A percentile compares a stretch with the other conserved stretches of the same genome.
Evolutionary conservation across 257 asterid genomes (phyloP).

Genomic region (Solanum bulbocastanum): DNA sequence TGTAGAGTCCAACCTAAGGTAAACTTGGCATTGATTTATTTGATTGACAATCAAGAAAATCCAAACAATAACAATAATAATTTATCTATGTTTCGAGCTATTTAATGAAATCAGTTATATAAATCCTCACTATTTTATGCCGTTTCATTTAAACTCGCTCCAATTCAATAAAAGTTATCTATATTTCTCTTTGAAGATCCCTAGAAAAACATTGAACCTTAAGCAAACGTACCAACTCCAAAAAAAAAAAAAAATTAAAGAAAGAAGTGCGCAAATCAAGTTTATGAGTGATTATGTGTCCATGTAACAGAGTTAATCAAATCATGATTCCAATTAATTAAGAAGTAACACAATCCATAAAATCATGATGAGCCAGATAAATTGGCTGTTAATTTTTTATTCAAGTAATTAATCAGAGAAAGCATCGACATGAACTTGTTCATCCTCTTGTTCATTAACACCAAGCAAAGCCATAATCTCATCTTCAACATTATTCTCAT

Average conservation of each 20-base stretch:
- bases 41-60: too few relatives aligned
- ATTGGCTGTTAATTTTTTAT: not conserved
- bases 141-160: too few relatives aligned
- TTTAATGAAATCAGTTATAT: not conserved
- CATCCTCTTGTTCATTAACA: not conserved
- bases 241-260: not conserved
- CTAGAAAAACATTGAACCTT: not conserved
- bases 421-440: slow-evolving; percentile 3
- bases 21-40: not conserved
- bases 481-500: slow-evolving; percentile 6
- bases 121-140: not conserved
- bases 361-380: not conserved
- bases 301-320: not conserved
- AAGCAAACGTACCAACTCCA: not conserved
- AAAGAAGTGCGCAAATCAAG: not conserved
- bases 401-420: slow-evolving; percentile 15
- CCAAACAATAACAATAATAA: not conserved
- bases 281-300: not conserved
- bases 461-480: slow-evolving; percentile 10
- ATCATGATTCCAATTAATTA: not conserved
- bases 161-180: too few relatives aligned
- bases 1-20: not conserved
- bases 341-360: not conserved
- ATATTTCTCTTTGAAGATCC: not conserved
- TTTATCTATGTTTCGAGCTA: too few relatives aligned